A percentile compares a stretch with the other conserved stretches of the same genome.
Evolutionary conservation across 495 filamentous ascomycete species (phyloP).

Genomic region (Lindgomyces ingoldianus): DNA sequence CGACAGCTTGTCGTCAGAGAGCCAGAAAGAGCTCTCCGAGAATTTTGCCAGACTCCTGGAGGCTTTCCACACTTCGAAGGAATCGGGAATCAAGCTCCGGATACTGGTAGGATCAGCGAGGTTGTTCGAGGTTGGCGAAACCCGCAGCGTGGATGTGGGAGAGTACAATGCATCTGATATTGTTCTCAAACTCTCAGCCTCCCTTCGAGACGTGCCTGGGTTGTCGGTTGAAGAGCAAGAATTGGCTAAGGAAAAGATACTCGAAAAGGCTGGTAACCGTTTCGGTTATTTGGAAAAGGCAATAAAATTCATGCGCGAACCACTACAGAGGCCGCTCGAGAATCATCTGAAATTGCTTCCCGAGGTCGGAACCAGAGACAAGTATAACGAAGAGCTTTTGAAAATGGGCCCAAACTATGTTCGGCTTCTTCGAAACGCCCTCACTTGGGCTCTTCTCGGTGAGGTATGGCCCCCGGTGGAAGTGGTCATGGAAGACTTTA

Average conservation of each 20-base stretch:
- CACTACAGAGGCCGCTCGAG: neutral
- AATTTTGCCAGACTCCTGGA: neutral
- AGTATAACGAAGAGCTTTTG: constrained; percentile 9
- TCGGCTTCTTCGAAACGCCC: constrained; percentile 5
- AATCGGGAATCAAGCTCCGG: neutral
- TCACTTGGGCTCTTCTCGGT: neutral
- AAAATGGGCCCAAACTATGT: constrained; percentile 17
- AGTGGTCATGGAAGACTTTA: neutral
- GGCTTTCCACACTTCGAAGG: neutral
- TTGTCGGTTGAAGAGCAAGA: neutral
- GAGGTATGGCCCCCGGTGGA: neutral
- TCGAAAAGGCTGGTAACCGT: neutral
- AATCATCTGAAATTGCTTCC: neutral
- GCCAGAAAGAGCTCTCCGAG: neutral
- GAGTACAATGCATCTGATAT: neutral
- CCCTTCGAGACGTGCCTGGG: neutral
- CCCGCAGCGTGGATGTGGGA: neutral
- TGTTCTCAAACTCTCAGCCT: neutral
- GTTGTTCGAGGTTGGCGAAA: neutral
- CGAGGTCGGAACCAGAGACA: neutral
- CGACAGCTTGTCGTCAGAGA: neutral
- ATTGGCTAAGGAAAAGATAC: neutral
- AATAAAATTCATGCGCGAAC: neutral
- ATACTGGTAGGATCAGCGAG: neutral
- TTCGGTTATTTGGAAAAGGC: neutral